These are phyloP conservation scores for Thinopyrum obtusiflorum DNA, from an alignment of 202 grass and related monocot species.

Conservation along the genomic window DNA sequence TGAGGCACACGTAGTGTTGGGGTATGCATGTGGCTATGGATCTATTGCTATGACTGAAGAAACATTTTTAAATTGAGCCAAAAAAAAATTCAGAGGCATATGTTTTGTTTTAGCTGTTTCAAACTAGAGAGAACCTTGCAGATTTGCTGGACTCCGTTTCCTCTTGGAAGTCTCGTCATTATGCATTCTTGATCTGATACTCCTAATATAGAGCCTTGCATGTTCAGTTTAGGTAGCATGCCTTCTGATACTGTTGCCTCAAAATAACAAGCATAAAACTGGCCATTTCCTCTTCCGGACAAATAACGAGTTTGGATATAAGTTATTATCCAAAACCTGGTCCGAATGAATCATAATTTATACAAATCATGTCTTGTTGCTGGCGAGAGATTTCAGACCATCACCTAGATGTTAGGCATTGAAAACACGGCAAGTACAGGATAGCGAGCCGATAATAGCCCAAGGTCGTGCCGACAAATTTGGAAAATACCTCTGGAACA, in stretches of 20 bases:
- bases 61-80: not conserved
- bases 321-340: not conserved
- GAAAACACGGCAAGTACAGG: not conserved
- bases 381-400: not conserved
- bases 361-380: not conserved
- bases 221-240: not conserved
- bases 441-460: not conserved
- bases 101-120: constrained; percentile 2
- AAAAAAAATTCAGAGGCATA: not conserved
- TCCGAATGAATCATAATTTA: not conserved
- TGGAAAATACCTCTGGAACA: not conserved
- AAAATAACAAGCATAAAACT: not conserved
- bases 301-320: not conserved
- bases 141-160: constrained; percentile 6
- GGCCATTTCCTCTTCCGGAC: not conserved
- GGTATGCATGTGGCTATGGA: not conserved
- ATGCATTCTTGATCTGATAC: not conserved
- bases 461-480: not conserved
- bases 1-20: not conserved
- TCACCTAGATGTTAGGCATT: not conserved
- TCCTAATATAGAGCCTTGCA: not conserved
- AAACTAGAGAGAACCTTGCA: not conserved
- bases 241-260: not conserved
- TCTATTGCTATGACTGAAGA: not conserved
- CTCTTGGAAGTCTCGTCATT: not conserved